A percentile compares a stretch with the other conserved stretches of the same genome.
Evolutionary conservation across 768 basidiomycete genomes (phyloP).

Genomic region (Austroboletus festivus): DNA sequence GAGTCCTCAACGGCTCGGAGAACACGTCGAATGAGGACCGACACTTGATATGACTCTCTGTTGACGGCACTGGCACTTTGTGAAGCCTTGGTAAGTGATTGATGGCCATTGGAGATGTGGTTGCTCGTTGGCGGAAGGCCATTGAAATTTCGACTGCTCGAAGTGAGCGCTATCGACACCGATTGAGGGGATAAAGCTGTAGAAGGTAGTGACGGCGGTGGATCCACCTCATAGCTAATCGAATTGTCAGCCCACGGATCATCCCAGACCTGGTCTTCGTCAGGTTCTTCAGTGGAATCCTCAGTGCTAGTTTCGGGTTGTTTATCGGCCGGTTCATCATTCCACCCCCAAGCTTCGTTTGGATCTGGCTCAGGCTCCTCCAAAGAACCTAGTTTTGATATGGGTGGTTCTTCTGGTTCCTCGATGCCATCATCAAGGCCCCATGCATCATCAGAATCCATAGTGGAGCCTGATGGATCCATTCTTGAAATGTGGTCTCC

Average conservation of each 20-base stretch:
- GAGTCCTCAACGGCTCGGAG: constrained; percentile 56
- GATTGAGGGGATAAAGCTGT: constrained; percentile 13
- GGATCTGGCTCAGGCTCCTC: constrained; percentile 37
- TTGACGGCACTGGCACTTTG: constrained; percentile 15
- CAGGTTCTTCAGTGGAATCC: constrained; percentile 26
- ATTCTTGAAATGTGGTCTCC: constrained; percentile 34
- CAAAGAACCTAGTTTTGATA: constrained; percentile 16
- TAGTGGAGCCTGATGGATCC: constrained; percentile 22
- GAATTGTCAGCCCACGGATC: constrained; percentile 63
- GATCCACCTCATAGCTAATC: constrained; percentile 23
- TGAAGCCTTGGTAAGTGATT: constrained; percentile 14
- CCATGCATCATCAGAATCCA: constrained; percentile 42
- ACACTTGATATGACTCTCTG: constrained; percentile 59
- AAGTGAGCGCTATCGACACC: constrained; percentile 46
- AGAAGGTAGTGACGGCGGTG: neutral
- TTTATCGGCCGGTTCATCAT: constrained; percentile 40
- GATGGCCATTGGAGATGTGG: constrained; percentile 17
- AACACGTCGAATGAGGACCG: constrained; percentile 52
- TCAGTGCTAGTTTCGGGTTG: constrained; percentile 25
- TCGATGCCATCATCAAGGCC: constrained; percentile 50
- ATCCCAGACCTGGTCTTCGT: constrained; percentile 52
- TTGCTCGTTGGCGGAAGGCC: constrained; percentile 20
- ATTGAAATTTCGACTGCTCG: constrained; percentile 52
- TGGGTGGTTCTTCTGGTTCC: constrained; percentile 17
- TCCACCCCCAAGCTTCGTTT: constrained; percentile 76